Percentiles rank a stretch among this genome's conserved stretches.
These are phyloP conservation scores for Pseudogymnoascus sp. DNA, from an alignment of 2,329 filamentous ascomycete genomes.

Conservation along the genomic window DNA sequence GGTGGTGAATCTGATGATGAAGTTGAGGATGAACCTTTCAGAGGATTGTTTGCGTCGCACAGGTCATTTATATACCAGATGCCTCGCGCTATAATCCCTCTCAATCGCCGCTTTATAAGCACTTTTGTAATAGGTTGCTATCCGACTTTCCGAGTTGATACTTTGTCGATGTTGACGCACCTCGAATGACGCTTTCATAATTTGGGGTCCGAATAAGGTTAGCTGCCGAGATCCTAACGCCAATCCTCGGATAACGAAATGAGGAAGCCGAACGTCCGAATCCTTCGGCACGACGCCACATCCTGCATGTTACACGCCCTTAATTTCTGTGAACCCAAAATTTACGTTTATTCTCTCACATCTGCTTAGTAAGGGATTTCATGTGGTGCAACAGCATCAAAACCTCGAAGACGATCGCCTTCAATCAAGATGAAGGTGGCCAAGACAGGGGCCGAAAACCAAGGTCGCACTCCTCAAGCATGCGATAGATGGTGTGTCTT, in stretches of 20 bases:
- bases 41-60: not conserved
- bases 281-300: not conserved
- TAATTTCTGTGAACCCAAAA: not conserved
- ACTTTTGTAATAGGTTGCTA: not conserved
- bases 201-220: constrained; percentile 8
- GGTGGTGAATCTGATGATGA: not conserved
- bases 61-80: not conserved
- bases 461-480: constrained; percentile 10
- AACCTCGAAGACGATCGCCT: not conserved
- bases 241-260: not conserved
- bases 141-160: not conserved
- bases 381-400: not conserved
- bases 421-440: not conserved
- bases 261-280: not conserved
- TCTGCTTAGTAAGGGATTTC: not conserved
- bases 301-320: not conserved
- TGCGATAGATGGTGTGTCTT: constrained; percentile 12
- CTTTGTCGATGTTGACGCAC: not conserved
- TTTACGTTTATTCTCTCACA: not conserved
- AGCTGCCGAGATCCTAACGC: not conserved
- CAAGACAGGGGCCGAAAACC: not conserved
- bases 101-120: not conserved
- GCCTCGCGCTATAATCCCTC: not conserved
- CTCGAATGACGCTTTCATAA: not conserved
- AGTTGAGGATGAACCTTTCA: not conserved